phyloP scores from a whole-genome alignment of 1,284 basidiomycete genomes.

The Austroboletus niveus region DNA sequence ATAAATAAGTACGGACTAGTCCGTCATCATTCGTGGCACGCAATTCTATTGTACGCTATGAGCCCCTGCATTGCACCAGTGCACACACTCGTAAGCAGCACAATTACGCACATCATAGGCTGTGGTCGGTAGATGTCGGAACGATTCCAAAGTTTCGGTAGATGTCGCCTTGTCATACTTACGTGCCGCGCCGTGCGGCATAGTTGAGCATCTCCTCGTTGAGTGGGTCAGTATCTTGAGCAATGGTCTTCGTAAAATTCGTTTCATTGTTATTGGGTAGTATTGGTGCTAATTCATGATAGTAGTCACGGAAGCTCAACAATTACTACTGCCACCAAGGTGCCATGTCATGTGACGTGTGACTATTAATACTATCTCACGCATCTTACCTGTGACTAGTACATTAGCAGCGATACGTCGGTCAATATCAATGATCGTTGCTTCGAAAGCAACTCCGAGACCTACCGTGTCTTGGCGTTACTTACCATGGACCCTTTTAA shows the following conservation, averaged over 20 bases:
- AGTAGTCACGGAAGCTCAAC: no score
- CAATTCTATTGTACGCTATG: conserved; percentile 48
- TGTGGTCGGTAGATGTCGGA: conserved; percentile 80
- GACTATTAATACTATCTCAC: no score
- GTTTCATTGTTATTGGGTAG: conserved; percentile 67
- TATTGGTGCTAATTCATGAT: conserved; percentile 54
- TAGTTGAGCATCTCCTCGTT: conserved; percentile 51
- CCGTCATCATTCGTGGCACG: conserved; percentile 73
- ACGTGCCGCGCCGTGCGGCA: conserved; percentile 75
- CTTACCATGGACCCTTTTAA: no score
- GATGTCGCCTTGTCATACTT: conserved; percentile 75
- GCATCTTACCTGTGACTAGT: no score
- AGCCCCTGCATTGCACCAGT: conserved; percentile 1
- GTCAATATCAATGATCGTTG: no score
- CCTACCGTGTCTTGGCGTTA: no score
- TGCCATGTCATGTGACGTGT: no score
- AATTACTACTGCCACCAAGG: no score
- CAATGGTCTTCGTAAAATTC: conserved; percentile 49
- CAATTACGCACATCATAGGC: conserved; percentile 62
- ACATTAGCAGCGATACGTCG: no score
- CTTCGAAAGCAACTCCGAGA: no score
- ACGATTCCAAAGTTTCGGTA: conserved; percentile 57
- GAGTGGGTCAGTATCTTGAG: conserved; percentile 78
- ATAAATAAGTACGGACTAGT: conserved; percentile 63
- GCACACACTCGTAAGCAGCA: neutral